A percentile compares a stretch with the other conserved stretches of the same genome.
Conservation (phyloP, 495 filamentous ascomycete genomes). For the Talaromyces stipitatus region DNA sequence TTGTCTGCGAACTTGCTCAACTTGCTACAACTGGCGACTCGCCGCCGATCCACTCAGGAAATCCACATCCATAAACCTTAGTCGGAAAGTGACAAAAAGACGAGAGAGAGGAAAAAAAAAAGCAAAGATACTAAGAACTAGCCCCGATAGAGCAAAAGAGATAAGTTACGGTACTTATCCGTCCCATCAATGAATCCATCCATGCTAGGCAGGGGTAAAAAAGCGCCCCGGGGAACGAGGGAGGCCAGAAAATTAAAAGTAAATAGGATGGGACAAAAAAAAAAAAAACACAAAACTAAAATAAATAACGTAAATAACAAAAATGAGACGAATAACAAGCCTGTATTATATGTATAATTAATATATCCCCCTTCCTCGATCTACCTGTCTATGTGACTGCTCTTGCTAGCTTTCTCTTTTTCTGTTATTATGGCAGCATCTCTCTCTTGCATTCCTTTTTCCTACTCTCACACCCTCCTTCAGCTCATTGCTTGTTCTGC, state of each 20-base stretch:
- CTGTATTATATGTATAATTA: not conserved
- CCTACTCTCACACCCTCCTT: not conserved
- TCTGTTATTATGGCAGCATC: not conserved
- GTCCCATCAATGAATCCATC: not conserved
- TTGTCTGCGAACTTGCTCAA: not conserved
- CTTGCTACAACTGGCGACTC: too few relatives aligned
- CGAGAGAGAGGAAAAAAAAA: not conserved
- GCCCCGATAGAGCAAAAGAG: constrained; percentile 1
- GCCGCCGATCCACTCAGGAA: not conserved
- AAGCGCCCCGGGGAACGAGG: constrained; percentile 1
- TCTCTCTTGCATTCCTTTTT: not conserved
- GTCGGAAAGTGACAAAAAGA: not conserved
- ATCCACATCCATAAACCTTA: not conserved
- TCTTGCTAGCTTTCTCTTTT: not conserved
- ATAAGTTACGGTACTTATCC: not conserved
- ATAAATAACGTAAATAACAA: not conserved
- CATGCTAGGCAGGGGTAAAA: not conserved
- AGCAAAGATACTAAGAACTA: not conserved
- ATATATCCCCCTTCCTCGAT: not conserved
- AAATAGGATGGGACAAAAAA: not conserved
- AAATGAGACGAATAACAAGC: constrained; percentile 1
- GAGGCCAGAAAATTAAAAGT: not conserved
- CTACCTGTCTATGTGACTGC: not conserved
- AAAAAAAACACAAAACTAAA: not conserved
- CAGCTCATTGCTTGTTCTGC: not conserved